Percentiles rank a stretch among this genome's conserved stretches.
phyloP scores from a whole-genome alignment of 305 asterid species.

The Fraxinus sp. region DNA sequence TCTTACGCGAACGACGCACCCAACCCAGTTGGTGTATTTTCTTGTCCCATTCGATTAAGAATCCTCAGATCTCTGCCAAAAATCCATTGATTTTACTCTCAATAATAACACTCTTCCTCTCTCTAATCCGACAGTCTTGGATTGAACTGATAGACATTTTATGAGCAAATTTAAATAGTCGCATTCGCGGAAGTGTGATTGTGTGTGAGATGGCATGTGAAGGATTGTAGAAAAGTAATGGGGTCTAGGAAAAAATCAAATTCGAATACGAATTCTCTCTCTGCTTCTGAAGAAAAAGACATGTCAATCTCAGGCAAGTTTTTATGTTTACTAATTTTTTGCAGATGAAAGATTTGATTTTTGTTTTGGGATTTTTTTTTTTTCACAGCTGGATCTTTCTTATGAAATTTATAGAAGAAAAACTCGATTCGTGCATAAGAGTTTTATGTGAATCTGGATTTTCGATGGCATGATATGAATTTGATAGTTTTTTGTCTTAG shows the following conservation, averaged over 20 bases:
- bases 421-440: neutral
- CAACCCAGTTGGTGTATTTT: neutral
- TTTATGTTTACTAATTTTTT: neutral
- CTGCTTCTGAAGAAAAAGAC: slow-evolving; percentile 26
- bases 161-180: neutral
- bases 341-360: neutral
- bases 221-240: slow-evolving; percentile 19
- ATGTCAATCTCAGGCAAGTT: slow-evolving; percentile 34
- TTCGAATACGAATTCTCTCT: neutral
- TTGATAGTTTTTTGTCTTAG: neutral
- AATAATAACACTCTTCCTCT: neutral
- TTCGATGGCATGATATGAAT: neutral
- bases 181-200: neutral
- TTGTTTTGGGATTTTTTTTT: neutral
- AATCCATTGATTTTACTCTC: slow-evolving; percentile 15
- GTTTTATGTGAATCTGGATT: neutral
- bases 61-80: slow-evolving; percentile 28
- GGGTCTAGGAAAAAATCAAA: slow-evolving; percentile 27
- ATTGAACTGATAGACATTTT: neutral
- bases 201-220: slow-evolving; percentile 15
- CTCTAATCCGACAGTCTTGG: slow-evolving; percentile 10
- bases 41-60: neutral
- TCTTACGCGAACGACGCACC: neutral
- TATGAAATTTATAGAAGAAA: neutral
- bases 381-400: neutral